Evolutionary conservation across 208 protist species (phyloP).

Genomic region (Trypanosoma platydactyli): DNA sequence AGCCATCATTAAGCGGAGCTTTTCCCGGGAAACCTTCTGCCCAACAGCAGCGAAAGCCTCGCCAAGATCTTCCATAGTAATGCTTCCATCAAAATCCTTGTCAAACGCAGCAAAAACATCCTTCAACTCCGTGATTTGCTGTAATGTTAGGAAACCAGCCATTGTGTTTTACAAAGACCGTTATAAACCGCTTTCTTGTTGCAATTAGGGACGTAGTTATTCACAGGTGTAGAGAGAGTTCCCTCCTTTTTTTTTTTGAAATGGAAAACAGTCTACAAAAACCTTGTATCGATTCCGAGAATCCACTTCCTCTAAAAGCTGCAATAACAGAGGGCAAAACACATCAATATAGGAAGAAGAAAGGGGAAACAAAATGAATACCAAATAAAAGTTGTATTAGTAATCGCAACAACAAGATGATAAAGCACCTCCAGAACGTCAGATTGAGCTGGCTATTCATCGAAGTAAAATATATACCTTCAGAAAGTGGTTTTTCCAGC

Average conservation of each 20-base stretch:
- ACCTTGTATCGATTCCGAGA: background rate
- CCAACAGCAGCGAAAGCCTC: constrained; percentile 99
- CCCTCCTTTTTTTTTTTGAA: constrained; percentile 14
- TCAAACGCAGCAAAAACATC: constrained; percentile 99
- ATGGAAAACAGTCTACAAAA: background rate
- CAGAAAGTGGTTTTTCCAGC: constrained; percentile 1
- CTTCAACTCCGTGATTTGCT: constrained; percentile 99
- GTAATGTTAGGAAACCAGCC: constrained; percentile 94
- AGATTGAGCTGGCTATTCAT: too few species aligned
- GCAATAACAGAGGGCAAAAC: constrained; percentile 8
- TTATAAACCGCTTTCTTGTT: constrained; percentile 1
- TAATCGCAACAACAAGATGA: background rate
- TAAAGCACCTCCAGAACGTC: background rate
- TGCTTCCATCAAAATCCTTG: constrained; percentile 97
- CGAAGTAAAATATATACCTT: constrained; percentile 10
- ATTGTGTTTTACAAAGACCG: constrained; percentile 31
- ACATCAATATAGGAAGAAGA: constrained; percentile 2
- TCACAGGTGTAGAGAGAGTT: too few species aligned
- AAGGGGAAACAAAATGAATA: background rate
- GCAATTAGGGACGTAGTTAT: too few species aligned
- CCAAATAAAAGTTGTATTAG: background rate
- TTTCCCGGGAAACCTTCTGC: constrained; percentile 91
- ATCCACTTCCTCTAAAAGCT: background rate
- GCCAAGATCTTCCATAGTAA: constrained; percentile 98
- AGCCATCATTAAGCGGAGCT: constrained; percentile 96